Conservation (phyloP, 495 filamentous ascomycete species). For the Symbiotaphrina buchneri region DNA sequence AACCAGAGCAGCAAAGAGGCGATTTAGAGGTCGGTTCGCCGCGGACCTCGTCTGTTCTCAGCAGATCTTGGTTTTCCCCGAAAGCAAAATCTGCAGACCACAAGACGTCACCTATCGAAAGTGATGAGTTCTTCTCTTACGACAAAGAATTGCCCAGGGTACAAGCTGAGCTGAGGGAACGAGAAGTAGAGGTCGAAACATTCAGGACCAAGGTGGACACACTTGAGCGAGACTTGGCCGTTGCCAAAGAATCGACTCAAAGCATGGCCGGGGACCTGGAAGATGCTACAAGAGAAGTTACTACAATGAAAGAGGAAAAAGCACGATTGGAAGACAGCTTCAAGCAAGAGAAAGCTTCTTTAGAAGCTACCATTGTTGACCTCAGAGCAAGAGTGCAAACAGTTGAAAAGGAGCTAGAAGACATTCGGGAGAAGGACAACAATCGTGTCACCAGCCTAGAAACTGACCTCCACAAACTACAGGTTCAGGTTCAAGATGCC, state of each 20-base stretch:
- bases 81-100: constrained; percentile 15
- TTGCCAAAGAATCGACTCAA: constrained; percentile 39
- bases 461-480: too few relatives aligned
- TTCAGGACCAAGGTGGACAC: constrained; percentile 38
- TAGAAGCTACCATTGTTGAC: constrained; percentile 7
- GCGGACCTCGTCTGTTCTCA: constrained; percentile 4
- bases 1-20: background rate
- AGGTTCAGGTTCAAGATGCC: too few relatives aligned
- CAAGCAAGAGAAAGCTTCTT: constrained; percentile 7
- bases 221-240: constrained; percentile 26
- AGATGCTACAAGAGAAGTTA: constrained; percentile 31
- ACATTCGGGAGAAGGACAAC: constrained; percentile 27
- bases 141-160: constrained; percentile 51
- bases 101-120: constrained; percentile 16
- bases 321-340: constrained; percentile 28
- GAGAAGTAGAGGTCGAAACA: constrained; percentile 39
- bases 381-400: constrained; percentile 17
- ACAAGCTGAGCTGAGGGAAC: constrained; percentile 32
- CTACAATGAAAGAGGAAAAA: constrained; percentile 29
- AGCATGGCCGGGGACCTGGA: constrained; percentile 40
- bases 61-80: constrained; percentile 18
- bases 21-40: constrained; percentile 8
- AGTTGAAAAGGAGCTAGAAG: constrained; percentile 18
- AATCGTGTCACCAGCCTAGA: too few relatives aligned
- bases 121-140: constrained; percentile 78